These are phyloP conservation scores for Lignosus rhinocerotis DNA, from an alignment of 1,284 basidiomycete genomes.

Conservation along the genomic window DNA sequence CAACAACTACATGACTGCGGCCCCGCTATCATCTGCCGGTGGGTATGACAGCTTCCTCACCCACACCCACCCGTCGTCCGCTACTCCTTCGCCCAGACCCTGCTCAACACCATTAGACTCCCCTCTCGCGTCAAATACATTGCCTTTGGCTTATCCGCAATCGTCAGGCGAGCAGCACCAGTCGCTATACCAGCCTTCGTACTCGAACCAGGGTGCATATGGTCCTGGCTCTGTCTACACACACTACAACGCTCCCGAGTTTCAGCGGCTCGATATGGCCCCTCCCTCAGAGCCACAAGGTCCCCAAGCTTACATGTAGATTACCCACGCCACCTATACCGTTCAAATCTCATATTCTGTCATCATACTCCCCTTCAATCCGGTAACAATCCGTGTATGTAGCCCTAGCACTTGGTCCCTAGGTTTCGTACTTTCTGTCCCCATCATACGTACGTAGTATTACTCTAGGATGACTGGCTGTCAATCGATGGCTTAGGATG, in stretches of 20 bases:
- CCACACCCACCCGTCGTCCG: slow-evolving; percentile 3
- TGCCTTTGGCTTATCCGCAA: slow-evolving; percentile 9
- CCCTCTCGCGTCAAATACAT: neutral
- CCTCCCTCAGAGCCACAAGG: slow-evolving; percentile 9
- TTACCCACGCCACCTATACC: neutral
- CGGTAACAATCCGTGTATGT: slow-evolving; percentile 17
- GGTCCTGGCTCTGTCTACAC: slow-evolving; percentile 7
- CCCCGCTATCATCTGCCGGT: slow-evolving; percentile 1
- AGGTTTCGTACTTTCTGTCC: neutral
- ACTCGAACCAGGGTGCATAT: slow-evolving; percentile 10
- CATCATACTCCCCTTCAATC: neutral
- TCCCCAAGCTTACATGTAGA: slow-evolving; percentile 10
- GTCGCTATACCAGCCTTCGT: slow-evolving; percentile 9
- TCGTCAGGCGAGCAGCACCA: slow-evolving; percentile 6
- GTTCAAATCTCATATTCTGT: neutral
- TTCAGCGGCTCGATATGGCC: slow-evolving; percentile 22
- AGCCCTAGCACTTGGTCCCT: slow-evolving; percentile 18
- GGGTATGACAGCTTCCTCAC: slow-evolving; percentile 15
- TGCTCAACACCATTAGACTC: slow-evolving; percentile 13
- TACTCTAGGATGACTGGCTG: neutral
- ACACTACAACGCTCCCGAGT: slow-evolving; percentile 26
- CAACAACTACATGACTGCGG: slow-evolving; percentile 10
- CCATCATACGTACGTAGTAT: neutral
- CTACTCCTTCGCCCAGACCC: slow-evolving; percentile 15
- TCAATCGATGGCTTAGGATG: neutral